Base-by-base conservation (phyloP, 1,284 basidiomycete genomes). In the Naganishia albida region DNA sequence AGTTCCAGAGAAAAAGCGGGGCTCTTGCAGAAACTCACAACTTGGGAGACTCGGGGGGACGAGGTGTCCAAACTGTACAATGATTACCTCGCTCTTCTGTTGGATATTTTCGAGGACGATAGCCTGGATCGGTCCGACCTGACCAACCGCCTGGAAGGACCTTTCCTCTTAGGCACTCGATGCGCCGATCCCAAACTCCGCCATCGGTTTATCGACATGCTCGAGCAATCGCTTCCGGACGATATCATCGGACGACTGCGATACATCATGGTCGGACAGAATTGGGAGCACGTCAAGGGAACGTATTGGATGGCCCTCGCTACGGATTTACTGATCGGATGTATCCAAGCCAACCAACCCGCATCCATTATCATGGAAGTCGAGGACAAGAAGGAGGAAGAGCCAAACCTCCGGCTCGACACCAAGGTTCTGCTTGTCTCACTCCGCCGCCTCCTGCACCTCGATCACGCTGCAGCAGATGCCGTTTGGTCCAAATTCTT, bases 1-100 rank as follows among this genome's bases (percentile, higher is more conserved):
- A 93, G 94, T 1, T 89, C 93, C 83, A 97, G 97, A 80, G 97
- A 99, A 80, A 99, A 98, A 78, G 90, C 94, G 0, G 87, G 85
- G 38, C 81, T 99, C 40, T 78, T 99, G 68, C 86, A 91, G 74
- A 93, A 93, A 78, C 97, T 99, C 93, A 85, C 86, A 34, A 83
- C 85, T 20, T 96, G 91, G 75, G 95, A 99, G 80, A 83, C 83
- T 46, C 87, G 90, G 53, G 87, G 87, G 68, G 83, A 84, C 30
- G 86, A 88, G 16, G 70, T 80, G 54, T 59, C 66, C 3, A 65
- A 54, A 13, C 83, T 99, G 3, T 91, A 91, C 78, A 86, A 88
- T 66, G 85, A 88, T 56, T 99, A 93, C 75, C 83, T 99, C 67
- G 88, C 92, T 68, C 83, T 99, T 64, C 90, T 99, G 68, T 90